Percentiles rank a stretch among this genome's conserved stretches.
Conservation (phyloP, 768 basidiomycete genomes). For the Scleroderma citrinum region DNA sequence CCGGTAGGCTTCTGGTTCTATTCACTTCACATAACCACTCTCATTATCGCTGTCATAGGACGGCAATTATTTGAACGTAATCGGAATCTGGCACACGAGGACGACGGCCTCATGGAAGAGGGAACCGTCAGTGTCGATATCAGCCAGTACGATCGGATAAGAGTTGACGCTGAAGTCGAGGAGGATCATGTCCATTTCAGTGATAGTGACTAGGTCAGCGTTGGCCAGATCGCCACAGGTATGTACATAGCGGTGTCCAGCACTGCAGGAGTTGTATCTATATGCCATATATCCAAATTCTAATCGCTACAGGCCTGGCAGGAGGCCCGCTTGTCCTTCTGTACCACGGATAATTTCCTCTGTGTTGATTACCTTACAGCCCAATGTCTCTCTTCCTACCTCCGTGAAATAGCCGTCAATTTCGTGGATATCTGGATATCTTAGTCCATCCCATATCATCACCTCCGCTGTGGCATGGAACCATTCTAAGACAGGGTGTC, state of each 20-base stretch:
- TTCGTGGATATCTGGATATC: slow-evolving; percentile 35
- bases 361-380: slow-evolving; percentile 52
- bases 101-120: slow-evolving; percentile 79
- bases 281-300: neutral
- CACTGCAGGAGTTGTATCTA: slow-evolving; percentile 5
- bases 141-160: slow-evolving; percentile 78
- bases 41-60: slow-evolving; percentile 43
- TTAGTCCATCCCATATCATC: slow-evolving; percentile 33
- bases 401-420: slow-evolving; percentile 59
- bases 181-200: slow-evolving; percentile 69
- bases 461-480: slow-evolving; percentile 51
- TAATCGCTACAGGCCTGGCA: slow-evolving; percentile 51
- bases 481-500: slow-evolving; percentile 70
- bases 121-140: slow-evolving; percentile 83
- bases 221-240: neutral
- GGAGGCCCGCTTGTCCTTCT: slow-evolving; percentile 46
- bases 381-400: slow-evolving; percentile 48
- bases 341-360: slow-evolving; percentile 49
- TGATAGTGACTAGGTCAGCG: slow-evolving; percentile 66
- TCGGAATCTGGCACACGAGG: slow-evolving; percentile 60
- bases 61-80: slow-evolving; percentile 90
- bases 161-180: slow-evolving; percentile 46
- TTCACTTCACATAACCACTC: slow-evolving; percentile 1
- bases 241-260: no score
- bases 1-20: slow-evolving; percentile 45